Percentiles rank a stretch among this genome's conserved stretches.
Conservation (phyloP, 2,329 filamentous ascomycete genomes). For the Curvularia spicifera region DNA sequence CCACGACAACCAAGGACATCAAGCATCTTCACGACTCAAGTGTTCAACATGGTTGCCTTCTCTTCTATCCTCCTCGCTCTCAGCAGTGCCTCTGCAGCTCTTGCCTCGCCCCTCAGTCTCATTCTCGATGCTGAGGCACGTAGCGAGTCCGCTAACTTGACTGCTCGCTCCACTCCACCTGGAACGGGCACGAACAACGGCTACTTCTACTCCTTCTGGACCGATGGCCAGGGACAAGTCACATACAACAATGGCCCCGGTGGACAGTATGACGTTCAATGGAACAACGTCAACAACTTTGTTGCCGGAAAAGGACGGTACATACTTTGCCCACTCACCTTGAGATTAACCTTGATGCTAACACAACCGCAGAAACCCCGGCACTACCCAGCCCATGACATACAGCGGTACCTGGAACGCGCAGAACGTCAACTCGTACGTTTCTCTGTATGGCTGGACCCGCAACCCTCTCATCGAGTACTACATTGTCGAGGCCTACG, state of each 20-base stretch:
- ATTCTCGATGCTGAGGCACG: conserved; percentile 24
- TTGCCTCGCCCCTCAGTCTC: conserved; percentile 39
- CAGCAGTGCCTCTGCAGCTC: conserved; percentile 32
- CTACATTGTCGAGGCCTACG: conserved; percentile 63
- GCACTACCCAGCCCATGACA: conserved; percentile 56
- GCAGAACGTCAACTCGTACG: conserved; percentile 59
- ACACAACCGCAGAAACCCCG: conserved; percentile 50
- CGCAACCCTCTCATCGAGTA: conserved; percentile 63
- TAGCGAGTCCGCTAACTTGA: conserved; percentile 22
- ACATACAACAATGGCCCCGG: conserved; percentile 61
- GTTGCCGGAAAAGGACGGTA: conserved; percentile 64
- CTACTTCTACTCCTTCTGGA: conserved; percentile 61
- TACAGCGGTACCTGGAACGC: conserved; percentile 57
- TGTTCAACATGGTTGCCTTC: conserved; percentile 38
- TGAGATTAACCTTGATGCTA: not conserved
- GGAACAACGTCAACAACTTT: conserved; percentile 61
- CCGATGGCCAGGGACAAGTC: conserved; percentile 57
- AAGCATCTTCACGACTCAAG: conserved; percentile 13
- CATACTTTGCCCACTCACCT: no score
- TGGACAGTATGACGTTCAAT: conserved; percentile 56
- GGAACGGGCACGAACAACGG: conserved; percentile 41
- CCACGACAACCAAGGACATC: conserved; percentile 10
- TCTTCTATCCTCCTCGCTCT: conserved; percentile 40
- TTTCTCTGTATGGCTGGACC: conserved; percentile 66
- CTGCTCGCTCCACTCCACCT: conserved; percentile 26